Conservation (phyloP, 345 rosid species). For the Ceriops tagal region DNA sequence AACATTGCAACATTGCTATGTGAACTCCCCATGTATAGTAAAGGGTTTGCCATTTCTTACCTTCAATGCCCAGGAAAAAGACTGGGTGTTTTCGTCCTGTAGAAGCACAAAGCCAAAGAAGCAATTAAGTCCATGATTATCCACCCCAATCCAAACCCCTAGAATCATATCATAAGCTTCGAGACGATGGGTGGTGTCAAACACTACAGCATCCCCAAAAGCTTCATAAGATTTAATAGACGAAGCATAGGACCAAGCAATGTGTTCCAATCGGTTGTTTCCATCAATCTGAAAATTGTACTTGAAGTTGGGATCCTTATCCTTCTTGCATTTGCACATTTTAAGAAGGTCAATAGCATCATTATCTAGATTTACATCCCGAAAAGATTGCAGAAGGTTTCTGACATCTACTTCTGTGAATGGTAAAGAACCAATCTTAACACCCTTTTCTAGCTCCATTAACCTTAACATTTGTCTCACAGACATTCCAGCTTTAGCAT, state of each 20-base stretch:
- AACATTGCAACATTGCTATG: neutral
- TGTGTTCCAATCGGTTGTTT: conserved; percentile 48
- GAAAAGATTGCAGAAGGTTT: conserved; percentile 52
- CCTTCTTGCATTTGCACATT: conserved; percentile 58
- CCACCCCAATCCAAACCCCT: conserved; percentile 57
- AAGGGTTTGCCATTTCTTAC: conserved; percentile 26
- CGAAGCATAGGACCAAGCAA: conserved; percentile 59
- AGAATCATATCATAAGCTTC: conserved; percentile 57
- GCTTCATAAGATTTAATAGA: conserved; percentile 43
- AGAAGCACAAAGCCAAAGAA: conserved; percentile 52
- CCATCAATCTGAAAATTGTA: conserved; percentile 49
- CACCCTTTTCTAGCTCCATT: conserved; percentile 68
- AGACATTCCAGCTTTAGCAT: conserved; percentile 68
- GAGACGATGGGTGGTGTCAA: conserved; percentile 53
- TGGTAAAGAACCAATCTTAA: conserved; percentile 60
- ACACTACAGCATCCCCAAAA: conserved; percentile 51
- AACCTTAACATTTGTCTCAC: conserved; percentile 62
- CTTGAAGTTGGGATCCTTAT: conserved; percentile 43
- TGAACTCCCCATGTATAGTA: neutral
- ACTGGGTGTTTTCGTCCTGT: conserved; percentile 51
- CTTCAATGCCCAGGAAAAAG: conserved; percentile 64
- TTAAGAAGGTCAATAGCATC: conserved; percentile 51
- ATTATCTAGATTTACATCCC: conserved; percentile 45
- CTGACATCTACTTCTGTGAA: conserved; percentile 61
- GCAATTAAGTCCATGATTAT: conserved; percentile 49